A percentile compares a stretch with the other conserved stretches of the same genome.
phyloP scores from a whole-genome alignment of 192 early-diverging fungal species.

The Rhizoclosmatium sp. region DNA sequence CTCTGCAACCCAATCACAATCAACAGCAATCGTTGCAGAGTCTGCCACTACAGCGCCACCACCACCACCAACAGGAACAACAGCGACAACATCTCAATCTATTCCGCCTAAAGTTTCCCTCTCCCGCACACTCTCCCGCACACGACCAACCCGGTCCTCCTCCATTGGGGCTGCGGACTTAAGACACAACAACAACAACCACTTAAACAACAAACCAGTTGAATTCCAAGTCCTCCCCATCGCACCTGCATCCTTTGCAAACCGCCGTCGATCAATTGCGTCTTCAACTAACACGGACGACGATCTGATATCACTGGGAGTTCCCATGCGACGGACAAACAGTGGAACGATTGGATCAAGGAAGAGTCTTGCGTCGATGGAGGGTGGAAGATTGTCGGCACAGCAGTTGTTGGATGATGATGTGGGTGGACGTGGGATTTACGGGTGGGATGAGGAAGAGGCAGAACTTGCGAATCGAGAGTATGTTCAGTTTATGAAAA shows the following conservation, averaged over 20 bases:
- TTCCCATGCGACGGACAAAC: not conserved
- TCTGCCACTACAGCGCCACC: too few relatives aligned
- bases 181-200: too few relatives aligned
- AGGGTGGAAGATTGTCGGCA: not conserved
- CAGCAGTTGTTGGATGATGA: slow-evolving; percentile 6
- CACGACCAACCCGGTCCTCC: too few relatives aligned
- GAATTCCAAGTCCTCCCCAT: slow-evolving; percentile 26
- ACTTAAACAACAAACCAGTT: not conserved
- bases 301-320: not conserved
- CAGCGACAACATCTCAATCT: too few relatives aligned
- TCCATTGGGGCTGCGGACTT: too few relatives aligned
- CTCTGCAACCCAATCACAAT: too few relatives aligned
- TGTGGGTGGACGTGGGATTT: slow-evolving; percentile 7
- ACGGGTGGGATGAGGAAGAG: slow-evolving; percentile 25
- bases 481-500: slow-evolving; percentile 33
- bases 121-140: too few relatives aligned
- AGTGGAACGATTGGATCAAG: not conserved
- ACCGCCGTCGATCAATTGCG: slow-evolving; percentile 4
- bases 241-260: slow-evolving; percentile 26
- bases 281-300: not conserved
- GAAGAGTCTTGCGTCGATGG: not conserved
- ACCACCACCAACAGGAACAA: too few relatives aligned
- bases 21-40: too few relatives aligned
- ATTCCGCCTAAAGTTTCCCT: too few relatives aligned
- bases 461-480: slow-evolving; percentile 17